Evolutionary conservation across 805 yeast genomes (phyloP).

Genomic region (Starmerella tilneyi): DNA sequence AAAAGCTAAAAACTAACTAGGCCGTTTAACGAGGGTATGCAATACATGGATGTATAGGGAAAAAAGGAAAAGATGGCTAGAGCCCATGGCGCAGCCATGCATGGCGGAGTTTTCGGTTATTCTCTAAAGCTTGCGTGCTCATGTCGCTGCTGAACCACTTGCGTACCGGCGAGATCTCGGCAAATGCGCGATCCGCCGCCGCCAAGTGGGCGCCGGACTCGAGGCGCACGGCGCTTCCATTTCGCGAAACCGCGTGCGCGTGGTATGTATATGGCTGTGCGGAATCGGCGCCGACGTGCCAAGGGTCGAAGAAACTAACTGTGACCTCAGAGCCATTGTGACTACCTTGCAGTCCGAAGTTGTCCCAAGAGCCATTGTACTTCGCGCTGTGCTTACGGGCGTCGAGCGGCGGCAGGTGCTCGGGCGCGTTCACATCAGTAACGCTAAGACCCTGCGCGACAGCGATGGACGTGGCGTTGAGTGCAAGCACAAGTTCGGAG

Average conservation of each 20-base stretch:
- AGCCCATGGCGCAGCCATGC: slow-evolving; percentile 13
- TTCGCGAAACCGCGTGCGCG: slow-evolving; percentile 13
- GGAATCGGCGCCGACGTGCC: background rate
- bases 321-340: slow-evolving; percentile 14
- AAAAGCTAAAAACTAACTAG: too few species aligned
- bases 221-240: slow-evolving; percentile 10
- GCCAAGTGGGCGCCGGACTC: background rate
- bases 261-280: background rate
- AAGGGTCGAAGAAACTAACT: slow-evolving; percentile 10
- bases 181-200: background rate
- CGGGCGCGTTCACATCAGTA: background rate
- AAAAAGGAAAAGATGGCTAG: too few species aligned
- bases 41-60: too few species aligned
- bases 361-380: slow-evolving; percentile 17
- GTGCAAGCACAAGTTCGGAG: background rate
- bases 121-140: background rate
- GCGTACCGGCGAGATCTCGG: background rate
- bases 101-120: slow-evolving; percentile 7
- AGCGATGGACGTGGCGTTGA: background rate
- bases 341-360: background rate
- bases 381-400: slow-evolving; percentile 3
- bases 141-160: background rate
- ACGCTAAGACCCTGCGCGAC: slow-evolving; percentile 2
- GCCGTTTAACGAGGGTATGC: too few species aligned
- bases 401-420: slow-evolving; percentile 5